Percentiles rank a stretch among this genome's conserved stretches.
phyloP scores from a whole-genome alignment of 2,329 filamentous ascomycete species.

The Aspergillus neotritici region DNA sequence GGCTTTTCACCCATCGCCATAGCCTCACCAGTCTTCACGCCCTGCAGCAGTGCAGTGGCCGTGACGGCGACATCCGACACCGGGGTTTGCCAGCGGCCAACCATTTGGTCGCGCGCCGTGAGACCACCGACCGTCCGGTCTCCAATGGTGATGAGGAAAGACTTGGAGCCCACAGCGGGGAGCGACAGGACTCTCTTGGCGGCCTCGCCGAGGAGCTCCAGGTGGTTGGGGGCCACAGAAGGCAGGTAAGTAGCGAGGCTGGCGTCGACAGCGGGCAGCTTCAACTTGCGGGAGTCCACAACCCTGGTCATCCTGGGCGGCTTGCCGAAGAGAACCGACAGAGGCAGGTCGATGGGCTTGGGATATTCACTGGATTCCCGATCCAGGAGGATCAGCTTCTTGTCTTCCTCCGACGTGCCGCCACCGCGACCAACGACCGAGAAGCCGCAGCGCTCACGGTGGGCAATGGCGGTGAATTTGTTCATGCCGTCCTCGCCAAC shows the following conservation, averaged over 20 bases:
- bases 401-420: slow-evolving; percentile 58
- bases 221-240: slow-evolving; percentile 42
- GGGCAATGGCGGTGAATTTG: slow-evolving; percentile 60
- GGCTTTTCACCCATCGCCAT: slow-evolving; percentile 97
- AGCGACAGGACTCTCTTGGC: slow-evolving; percentile 75
- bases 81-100: slow-evolving; percentile 91
- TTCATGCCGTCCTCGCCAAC: slow-evolving; percentile 77
- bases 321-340: slow-evolving; percentile 83
- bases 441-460: slow-evolving; percentile 84
- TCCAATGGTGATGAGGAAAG: slow-evolving; percentile 93
- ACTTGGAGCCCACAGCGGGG: slow-evolving; percentile 91
- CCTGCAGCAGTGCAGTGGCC: slow-evolving; percentile 68
- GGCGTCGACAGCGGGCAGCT: slow-evolving; percentile 67
- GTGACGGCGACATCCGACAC: slow-evolving; percentile 94
- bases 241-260: slow-evolving; percentile 63
- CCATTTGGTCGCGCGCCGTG: slow-evolving; percentile 86
- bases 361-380: slow-evolving; percentile 69
- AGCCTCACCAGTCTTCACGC: slow-evolving; percentile 78
- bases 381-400: slow-evolving; percentile 74
- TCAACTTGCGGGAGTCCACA: slow-evolving; percentile 64
- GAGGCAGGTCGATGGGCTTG: slow-evolving; percentile 79
- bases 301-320: slow-evolving; percentile 73
- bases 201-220: slow-evolving; percentile 59
- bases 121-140: slow-evolving; percentile 89
- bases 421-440: slow-evolving; percentile 81